A percentile compares a stretch with the other conserved stretches of the same genome.
Evolutionary conservation across 2,329 filamentous ascomycete species (phyloP).

Genomic region (Purpureocillium lavendulum): DNA sequence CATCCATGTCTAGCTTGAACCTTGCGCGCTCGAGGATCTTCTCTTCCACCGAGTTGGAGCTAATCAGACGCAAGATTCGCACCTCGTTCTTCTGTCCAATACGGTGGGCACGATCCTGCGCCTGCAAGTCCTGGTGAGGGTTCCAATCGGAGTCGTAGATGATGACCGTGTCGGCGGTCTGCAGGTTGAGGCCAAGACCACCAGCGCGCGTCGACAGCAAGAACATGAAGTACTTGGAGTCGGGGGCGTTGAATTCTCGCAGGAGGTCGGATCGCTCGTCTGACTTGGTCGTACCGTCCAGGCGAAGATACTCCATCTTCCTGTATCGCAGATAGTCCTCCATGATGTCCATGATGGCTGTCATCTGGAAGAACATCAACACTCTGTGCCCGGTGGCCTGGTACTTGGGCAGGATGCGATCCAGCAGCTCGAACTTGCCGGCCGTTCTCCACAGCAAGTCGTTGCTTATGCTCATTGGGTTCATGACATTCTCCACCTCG

Average conservation of each 20-base stretch:
- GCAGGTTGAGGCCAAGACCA: constrained; percentile 93
- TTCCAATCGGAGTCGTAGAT: constrained; percentile 99
- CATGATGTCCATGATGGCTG: constrained; percentile 99
- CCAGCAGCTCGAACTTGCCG: constrained; percentile 94
- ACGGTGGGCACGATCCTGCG: constrained; percentile 98
- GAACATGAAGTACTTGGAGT: constrained; percentile 96
- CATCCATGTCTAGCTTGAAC: constrained; percentile 98
- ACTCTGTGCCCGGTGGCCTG: constrained; percentile 85
- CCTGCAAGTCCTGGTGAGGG: constrained; percentile 96
- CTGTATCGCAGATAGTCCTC: constrained; percentile 89
- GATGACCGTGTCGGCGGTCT: constrained; percentile 97
- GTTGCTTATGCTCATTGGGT: constrained; percentile 79
- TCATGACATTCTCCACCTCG: constrained; percentile 97
- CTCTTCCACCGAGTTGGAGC: constrained; percentile 94
- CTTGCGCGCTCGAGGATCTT: constrained; percentile 96
- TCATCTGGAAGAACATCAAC: constrained; percentile 99
- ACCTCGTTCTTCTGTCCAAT: constrained; percentile 99
- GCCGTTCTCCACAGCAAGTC: constrained; percentile 91
- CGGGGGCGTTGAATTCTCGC: constrained; percentile 78
- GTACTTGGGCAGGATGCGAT: constrained; percentile 90
- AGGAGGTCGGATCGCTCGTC: constrained; percentile 92
- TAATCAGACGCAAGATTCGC: constrained; percentile 90
- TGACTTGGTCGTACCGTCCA: constrained; percentile 95
- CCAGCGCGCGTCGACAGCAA: constrained; percentile 96
- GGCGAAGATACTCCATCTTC: constrained; percentile 76